A percentile compares a stretch with the other conserved stretches of the same genome.
phyloP scores from a whole-genome alignment of 108 stramenopile genomes.

The Stephanodiscus triporus region DNA sequence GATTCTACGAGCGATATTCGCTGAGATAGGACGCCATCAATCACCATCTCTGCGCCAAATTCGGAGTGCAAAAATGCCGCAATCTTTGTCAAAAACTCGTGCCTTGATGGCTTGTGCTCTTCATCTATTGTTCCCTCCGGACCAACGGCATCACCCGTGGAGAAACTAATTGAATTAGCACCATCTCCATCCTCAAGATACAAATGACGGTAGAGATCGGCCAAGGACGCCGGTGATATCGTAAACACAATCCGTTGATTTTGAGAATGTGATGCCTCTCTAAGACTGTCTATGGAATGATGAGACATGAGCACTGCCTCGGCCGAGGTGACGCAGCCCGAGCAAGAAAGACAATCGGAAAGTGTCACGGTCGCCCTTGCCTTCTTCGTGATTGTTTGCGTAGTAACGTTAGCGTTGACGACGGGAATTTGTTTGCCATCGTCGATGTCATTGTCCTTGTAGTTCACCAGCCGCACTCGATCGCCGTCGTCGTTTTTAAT shows the following conservation, averaged over 20 bases:
- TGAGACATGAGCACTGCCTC: conserved; percentile 96
- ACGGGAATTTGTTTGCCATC: conserved; percentile 11
- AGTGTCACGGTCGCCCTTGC: conserved; percentile 83
- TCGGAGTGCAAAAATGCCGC: conserved; percentile 54
- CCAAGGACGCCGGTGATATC: conserved; percentile 74
- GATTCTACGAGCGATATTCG: conserved; percentile 78
- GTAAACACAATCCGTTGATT: conserved; percentile 56
- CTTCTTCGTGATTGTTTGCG: conserved; percentile 41
- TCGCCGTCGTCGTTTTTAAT: conserved; percentile 19
- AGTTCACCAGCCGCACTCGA: conserved; percentile 12
- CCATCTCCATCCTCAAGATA: conserved; percentile 21
- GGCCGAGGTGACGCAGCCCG: conserved; percentile 98
- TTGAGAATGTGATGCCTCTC: conserved; percentile 25
- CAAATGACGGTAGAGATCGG: conserved; percentile 76
- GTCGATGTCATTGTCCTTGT: background rate
- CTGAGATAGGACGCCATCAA: conserved; percentile 78
- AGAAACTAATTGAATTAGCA: background rate
- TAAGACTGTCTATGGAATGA: conserved; percentile 73
- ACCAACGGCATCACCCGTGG: background rate
- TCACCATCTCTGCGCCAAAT: conserved; percentile 58
- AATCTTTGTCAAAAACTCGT: conserved; percentile 38
- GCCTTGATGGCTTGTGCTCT: conserved; percentile 17
- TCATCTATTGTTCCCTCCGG: background rate
- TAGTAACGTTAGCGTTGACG: conserved; percentile 7
- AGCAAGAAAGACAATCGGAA: conserved; percentile 98